These are phyloP conservation scores for Serendipita sp. DNA, from an alignment of 768 basidiomycete species.

Conservation along the genomic window DNA sequence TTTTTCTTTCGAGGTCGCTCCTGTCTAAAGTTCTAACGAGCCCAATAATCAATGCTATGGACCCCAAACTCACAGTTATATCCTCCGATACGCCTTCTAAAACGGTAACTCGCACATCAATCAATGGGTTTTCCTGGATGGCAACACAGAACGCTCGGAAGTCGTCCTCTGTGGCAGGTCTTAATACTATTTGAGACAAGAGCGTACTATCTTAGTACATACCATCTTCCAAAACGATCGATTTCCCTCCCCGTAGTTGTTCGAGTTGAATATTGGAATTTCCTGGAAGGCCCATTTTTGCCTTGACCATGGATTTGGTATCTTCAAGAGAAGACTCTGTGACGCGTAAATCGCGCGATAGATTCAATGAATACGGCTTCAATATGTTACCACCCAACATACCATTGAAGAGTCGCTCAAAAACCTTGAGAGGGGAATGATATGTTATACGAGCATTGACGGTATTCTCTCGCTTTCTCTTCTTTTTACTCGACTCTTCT, in stretches of 20 bases:
- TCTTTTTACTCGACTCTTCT: conserved; percentile 13
- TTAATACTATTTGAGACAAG: background rate
- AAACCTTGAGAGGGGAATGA: conserved; percentile 21
- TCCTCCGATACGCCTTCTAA: background rate
- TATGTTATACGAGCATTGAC: conserved; percentile 23
- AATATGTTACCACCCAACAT: background rate
- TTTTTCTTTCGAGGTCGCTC: conserved; percentile 13
- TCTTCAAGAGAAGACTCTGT: conserved; percentile 46
- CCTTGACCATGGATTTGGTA: conserved; percentile 38
- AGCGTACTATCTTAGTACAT: conserved; percentile 3
- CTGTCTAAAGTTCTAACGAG: background rate
- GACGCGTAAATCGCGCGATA: background rate
- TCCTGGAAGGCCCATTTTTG: conserved; percentile 37
- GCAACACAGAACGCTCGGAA: conserved; percentile 52
- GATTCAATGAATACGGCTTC: background rate
- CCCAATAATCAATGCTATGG: no score
- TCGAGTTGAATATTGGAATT: conserved; percentile 23
- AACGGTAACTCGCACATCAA: conserved; percentile 9
- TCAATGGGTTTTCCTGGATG: conserved; percentile 20
- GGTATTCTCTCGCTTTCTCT: conserved; percentile 11
- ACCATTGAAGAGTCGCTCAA: conserved; percentile 30
- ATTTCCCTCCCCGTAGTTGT: conserved; percentile 37
- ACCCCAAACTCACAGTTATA: background rate
- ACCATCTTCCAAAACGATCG: conserved; percentile 68
- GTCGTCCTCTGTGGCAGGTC: conserved; percentile 42